Conservation (phyloP, 805 yeast species). For the Wickerhamomyces tratensis region DNA sequence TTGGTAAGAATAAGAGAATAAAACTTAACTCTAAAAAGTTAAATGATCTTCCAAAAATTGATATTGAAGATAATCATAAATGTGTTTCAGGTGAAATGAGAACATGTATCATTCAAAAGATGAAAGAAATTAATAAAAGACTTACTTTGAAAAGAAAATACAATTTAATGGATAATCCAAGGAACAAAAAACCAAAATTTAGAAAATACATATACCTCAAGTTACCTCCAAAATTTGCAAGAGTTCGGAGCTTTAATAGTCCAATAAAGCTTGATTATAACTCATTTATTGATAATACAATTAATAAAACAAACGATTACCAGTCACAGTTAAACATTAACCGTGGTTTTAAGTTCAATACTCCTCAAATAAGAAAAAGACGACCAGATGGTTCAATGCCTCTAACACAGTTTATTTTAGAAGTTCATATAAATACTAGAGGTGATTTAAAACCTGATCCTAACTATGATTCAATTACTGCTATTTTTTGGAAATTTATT, state of each 20-base stretch:
- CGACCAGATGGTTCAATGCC: conserved; percentile 32
- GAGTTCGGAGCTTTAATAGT: no score
- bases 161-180: no score
- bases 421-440: conserved; percentile 55
- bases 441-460: conserved; percentile 56
- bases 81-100: no score
- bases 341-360: conserved; percentile 29
- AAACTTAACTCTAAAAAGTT: conserved; percentile 31
- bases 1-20: conserved; percentile 55
- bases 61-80: neutral
- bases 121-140: no score
- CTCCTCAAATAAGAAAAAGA: conserved; percentile 23
- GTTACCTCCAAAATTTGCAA: no score
- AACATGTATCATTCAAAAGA: no score
- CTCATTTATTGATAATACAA: no score
- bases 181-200: no score
- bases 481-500: conserved; percentile 58
- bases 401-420: conserved; percentile 53
- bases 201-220: no score
- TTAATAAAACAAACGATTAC: conserved; percentile 5
- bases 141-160: no score
- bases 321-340: conserved; percentile 45
- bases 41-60: conserved; percentile 4
- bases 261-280: no score
- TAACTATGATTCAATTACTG: conserved; percentile 39